Conservation (phyloP, 1,284 basidiomycete species). For the Cryptococcus sp. region DNA sequence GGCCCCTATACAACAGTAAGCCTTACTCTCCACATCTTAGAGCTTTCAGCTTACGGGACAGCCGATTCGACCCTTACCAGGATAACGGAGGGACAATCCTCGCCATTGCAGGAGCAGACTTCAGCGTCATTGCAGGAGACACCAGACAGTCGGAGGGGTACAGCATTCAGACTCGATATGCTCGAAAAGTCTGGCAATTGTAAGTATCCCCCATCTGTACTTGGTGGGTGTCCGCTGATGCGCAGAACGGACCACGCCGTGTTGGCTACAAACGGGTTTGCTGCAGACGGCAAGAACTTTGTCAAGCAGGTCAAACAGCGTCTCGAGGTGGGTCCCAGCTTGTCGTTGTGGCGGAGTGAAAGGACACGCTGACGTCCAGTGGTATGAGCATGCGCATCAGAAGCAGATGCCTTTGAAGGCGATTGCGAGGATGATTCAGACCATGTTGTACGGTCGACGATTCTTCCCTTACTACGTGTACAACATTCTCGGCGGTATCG, state of each 20-base stretch:
- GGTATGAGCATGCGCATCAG: conserved; percentile 89
- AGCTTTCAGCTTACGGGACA: conserved; percentile 8
- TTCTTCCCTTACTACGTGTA: conserved; percentile 97
- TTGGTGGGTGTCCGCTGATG: neutral
- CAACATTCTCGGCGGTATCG: conserved; percentile 89
- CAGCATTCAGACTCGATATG: conserved; percentile 91
- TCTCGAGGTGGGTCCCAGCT: conserved; percentile 61
- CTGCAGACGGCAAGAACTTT: conserved; percentile 91
- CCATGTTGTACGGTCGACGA: conserved; percentile 86
- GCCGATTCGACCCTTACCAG: conserved; percentile 73
- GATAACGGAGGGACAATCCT: conserved; percentile 92
- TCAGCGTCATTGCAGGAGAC: conserved; percentile 87
- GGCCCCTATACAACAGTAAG: conserved; percentile 41
- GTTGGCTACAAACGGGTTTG: conserved; percentile 88
- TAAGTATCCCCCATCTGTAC: conserved; percentile 19
- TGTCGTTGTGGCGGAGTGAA: neutral
- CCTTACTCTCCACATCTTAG: neutral
- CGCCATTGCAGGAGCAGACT: conserved; percentile 85
- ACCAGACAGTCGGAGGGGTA: conserved; percentile 91
- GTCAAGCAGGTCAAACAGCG: conserved; percentile 90
- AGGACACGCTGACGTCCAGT: conserved; percentile 51
- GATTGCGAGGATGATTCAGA: conserved; percentile 89
- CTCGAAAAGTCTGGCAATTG: conserved; percentile 57
- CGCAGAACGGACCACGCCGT: conserved; percentile 84
- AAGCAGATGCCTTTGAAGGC: conserved; percentile 88